Conservation (phyloP, 306 rosid species). For the Pterocarpus santalinus region DNA sequence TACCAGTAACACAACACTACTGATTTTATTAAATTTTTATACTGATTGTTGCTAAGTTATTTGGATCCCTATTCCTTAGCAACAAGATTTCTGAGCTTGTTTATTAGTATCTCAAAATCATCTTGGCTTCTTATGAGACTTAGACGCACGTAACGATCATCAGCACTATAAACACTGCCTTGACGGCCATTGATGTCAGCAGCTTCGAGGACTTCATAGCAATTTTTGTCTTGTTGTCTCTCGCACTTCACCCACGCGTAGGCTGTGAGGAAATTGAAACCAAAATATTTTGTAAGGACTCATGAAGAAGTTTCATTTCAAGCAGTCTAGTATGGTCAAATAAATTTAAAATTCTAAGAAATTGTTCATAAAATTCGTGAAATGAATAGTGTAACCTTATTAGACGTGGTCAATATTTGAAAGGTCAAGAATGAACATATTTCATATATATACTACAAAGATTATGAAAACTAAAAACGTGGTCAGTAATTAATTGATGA, state of each 20-base stretch:
- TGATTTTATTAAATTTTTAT: too few relatives aligned
- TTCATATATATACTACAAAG: too few relatives aligned
- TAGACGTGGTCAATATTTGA: not conserved
- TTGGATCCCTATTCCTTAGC: slow-evolving; percentile 2
- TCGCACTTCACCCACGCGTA: slow-evolving; percentile 67
- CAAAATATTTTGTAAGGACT: not conserved
- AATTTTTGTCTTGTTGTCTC: slow-evolving; percentile 56
- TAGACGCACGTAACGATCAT: slow-evolving; percentile 52
- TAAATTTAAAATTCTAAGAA: too few relatives aligned
- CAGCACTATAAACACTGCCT: slow-evolving; percentile 45
- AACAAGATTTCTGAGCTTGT: slow-evolving; percentile 44
- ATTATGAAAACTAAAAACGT: too few relatives aligned
- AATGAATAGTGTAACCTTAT: too few relatives aligned
- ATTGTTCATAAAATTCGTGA: too few relatives aligned
- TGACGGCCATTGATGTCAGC: slow-evolving; percentile 47
- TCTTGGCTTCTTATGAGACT: slow-evolving; percentile 57
- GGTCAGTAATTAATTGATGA: too few relatives aligned
- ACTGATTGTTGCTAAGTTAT: not conserved
- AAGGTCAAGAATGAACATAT: not conserved
- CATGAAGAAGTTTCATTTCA: not conserved
- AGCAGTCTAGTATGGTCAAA: too few relatives aligned
- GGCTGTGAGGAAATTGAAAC: slow-evolving; percentile 34
- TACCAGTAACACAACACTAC: not conserved
- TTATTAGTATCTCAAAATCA: slow-evolving; percentile 57
- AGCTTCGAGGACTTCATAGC: slow-evolving; percentile 48